These are phyloP conservation scores for Pelargonium citronellum DNA, from an alignment of 441 rosid species.

Conservation along the genomic window DNA sequence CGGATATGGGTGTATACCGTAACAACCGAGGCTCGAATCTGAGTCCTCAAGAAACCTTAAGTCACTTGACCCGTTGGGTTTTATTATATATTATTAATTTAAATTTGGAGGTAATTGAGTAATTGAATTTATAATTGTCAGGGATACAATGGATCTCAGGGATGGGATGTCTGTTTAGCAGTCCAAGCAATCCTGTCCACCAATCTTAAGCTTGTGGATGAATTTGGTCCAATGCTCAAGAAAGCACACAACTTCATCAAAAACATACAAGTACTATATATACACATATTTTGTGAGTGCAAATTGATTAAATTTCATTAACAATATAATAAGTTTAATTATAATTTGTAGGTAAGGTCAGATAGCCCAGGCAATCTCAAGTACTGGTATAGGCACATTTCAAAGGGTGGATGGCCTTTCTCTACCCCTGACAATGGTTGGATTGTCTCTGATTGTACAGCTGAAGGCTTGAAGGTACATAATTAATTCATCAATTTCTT, in stretches of 20 bases:
- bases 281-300: neutral
- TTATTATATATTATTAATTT: no score
- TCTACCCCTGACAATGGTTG: conserved; percentile 95
- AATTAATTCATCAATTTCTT: neutral
- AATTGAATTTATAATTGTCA: conserved; percentile 21
- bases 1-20: no score
- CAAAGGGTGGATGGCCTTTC: conserved; percentile 98
- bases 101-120: no score
- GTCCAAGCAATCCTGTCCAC: conserved; percentile 79
- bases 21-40: no score
- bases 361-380: conserved; percentile 78
- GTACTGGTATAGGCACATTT: conserved; percentile 86
- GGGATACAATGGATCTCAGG: conserved; percentile 96
- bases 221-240: conserved; percentile 52
- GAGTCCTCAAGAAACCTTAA: no score
- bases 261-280: conserved; percentile 55
- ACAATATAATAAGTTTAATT: no score
- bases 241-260: conserved; percentile 65
- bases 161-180: conserved; percentile 84
- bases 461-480: conserved; percentile 83
- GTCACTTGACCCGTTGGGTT: no score
- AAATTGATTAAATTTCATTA: no score
- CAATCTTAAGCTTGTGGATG: conserved; percentile 56
- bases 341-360: conserved; percentile 68
- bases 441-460: conserved; percentile 92